Evolutionary conservation across 2,329 filamentous ascomycete genomes (phyloP).

Genomic region (Xylariaceae sp.): DNA sequence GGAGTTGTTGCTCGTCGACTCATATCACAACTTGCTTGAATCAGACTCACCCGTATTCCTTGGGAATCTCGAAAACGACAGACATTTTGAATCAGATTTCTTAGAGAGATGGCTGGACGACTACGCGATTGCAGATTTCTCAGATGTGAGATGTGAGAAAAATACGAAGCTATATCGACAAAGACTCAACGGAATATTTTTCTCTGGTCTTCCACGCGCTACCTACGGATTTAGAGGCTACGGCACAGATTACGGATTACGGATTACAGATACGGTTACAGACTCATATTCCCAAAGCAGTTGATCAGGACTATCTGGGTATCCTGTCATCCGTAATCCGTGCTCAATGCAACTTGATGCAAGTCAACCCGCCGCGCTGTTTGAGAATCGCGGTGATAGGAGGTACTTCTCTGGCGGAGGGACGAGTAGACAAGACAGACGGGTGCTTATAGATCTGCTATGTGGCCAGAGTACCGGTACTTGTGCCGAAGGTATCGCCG

Average conservation of each 20-base stretch:
- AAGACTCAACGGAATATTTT: no score
- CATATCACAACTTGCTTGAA: constrained; percentile 9
- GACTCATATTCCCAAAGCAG: no score
- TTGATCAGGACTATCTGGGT: no score
- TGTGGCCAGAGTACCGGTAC: no score
- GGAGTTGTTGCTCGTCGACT: constrained; percentile 19
- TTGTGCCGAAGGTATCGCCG: no score
- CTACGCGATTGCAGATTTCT: neutral
- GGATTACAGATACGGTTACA: no score
- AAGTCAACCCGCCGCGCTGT: neutral
- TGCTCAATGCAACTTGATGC: neutral
- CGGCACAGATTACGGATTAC: no score
- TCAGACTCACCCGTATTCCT: constrained; percentile 43
- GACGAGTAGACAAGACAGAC: neutral
- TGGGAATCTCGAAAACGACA: constrained; percentile 40
- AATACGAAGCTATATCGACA: no score
- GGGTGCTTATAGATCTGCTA: neutral
- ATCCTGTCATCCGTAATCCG: no score
- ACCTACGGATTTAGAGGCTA: no score
- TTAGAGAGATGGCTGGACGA: neutral
- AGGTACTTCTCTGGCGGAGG: neutral
- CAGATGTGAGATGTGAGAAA: no score
- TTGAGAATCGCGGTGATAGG: neutral
- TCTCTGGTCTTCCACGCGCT: no score
- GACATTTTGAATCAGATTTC: constrained; percentile 36